phyloP scores from a whole-genome alignment of 306 rosid genomes.

The Ammopiptanthus mongolicus region DNA sequence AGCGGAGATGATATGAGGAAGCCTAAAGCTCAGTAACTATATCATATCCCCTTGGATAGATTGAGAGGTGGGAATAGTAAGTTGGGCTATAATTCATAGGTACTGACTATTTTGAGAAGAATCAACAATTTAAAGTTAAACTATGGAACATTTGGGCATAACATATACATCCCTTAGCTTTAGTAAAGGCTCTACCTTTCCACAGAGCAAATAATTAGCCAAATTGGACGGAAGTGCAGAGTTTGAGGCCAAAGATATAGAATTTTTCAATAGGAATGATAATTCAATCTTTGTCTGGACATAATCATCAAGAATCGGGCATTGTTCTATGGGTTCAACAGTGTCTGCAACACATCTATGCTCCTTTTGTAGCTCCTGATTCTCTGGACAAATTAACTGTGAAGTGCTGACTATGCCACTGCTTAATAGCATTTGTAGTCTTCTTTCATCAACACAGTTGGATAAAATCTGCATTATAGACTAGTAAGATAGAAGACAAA shows the following conservation, averaged over 20 bases:
- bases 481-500: conserved; percentile 30
- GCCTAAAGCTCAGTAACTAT: not conserved
- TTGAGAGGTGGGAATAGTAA: not conserved
- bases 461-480: conserved; percentile 50
- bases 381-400: conserved; percentile 44
- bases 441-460: conserved; percentile 56
- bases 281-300: conserved; percentile 30
- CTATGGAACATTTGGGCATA: conserved; percentile 7
- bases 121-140: conserved; percentile 1
- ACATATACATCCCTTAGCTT: conserved; percentile 15
- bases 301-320: conserved; percentile 50
- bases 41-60: not conserved
- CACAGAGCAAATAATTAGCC: conserved; percentile 29
- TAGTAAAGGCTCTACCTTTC: conserved; percentile 42
- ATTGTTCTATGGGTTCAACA: conserved; percentile 47
- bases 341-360: conserved; percentile 28
- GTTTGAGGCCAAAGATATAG: conserved; percentile 16
- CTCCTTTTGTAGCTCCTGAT: conserved; percentile 38
- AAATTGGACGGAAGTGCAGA: conserved; percentile 29
- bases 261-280: conserved; percentile 27
- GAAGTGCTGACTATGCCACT: conserved; percentile 42
- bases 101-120: not conserved
- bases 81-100: not conserved
- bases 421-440: conserved; percentile 41
- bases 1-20: not conserved